Evolutionary conservation across 164 flowering plant genomes (phyloP), one percentile per base, ranked within the genome.

Genomic region (Pachysandra terminalis): DNA sequence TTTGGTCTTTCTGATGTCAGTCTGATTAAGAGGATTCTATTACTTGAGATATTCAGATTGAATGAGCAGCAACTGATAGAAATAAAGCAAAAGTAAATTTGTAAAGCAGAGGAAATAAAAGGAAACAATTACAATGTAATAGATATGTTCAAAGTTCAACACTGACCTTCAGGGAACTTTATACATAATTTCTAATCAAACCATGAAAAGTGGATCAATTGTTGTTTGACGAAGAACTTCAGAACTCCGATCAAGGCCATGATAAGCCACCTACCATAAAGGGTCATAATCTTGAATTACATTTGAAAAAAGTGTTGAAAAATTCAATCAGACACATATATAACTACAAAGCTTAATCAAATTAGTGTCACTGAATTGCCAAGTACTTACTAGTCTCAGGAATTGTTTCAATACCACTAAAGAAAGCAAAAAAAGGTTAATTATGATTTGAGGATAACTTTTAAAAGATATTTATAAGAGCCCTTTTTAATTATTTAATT

Each of bases 171-270:
- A 48, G 27, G 23, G 58, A 24, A 15, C 23, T n/a, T 19, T 58
- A 41, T 25, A 7, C 19, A 58, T 48, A 48, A 5, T 14, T 28
- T 64, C 61, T 37, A 61, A 24, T 60, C 78, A 78, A 21, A 74
- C n/a, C n/a, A n/a, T n/a, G n/a, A 90, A 77, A 74, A 81, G 75
- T 23, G 79, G 13, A 56, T 85, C 97, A 19, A 84, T 71, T 10
- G 90, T 85, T 67, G 95, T 89, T 74, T 82, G 91, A 49, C 85
- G 85, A 68, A 92, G 93, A 74, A 92, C 96, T 73, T 87, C 90
- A 37, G 96, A 85, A 76, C 85, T 86, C 57, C 80, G 85, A 82
- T 95, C 98, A 71, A 92, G 90, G 25, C 98, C 95, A 85, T 95
- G 98, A 58, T 93, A 86, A 57, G 90, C 97, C 73, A 95, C 99